Percentiles rank a stretch among this genome's conserved stretches.
Conservation (phyloP, 2,329 filamentous ascomycete genomes). For the Chrysoporthe cubensis region DNA sequence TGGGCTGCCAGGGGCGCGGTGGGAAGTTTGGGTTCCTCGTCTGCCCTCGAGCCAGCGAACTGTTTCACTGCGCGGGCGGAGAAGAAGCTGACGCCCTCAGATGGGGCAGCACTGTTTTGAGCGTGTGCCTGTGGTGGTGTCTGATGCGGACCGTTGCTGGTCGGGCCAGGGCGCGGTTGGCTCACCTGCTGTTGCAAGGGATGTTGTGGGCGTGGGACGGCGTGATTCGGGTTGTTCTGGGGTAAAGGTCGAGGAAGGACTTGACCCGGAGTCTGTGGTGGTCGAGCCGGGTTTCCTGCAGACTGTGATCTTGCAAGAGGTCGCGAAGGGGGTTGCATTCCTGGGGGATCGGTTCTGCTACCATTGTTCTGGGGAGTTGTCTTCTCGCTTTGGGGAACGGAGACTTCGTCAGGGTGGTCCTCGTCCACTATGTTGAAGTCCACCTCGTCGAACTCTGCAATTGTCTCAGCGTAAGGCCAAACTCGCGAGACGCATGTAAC, state of each 20-base stretch:
- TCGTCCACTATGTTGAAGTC: conserved; percentile 74
- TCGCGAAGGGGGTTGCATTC: conserved; percentile 46
- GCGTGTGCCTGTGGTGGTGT: conserved; percentile 29
- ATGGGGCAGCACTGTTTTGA: conserved; percentile 32
- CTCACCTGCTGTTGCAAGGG: conserved; percentile 29
- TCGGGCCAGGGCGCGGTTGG: conserved; percentile 32
- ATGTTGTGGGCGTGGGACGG: conserved; percentile 28
- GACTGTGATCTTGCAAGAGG: conserved; percentile 38
- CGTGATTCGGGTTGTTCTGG: conserved; percentile 27
- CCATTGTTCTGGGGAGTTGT: conserved; percentile 36
- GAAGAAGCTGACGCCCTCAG: conserved; percentile 65
- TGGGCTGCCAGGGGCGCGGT: conserved; percentile 51
- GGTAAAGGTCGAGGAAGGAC: conserved; percentile 23
- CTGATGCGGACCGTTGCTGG: conserved; percentile 34
- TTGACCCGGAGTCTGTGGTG: conserved; percentile 40
- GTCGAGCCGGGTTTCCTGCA: conserved; percentile 36
- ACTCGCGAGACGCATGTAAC: conserved; percentile 33
- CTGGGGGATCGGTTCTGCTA: conserved; percentile 33
- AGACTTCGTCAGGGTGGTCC: conserved; percentile 77
- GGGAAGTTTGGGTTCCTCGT: conserved; percentile 44
- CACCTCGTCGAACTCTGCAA: conserved; percentile 73
- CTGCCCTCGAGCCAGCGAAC: conserved; percentile 50
- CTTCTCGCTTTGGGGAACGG: conserved; percentile 50
- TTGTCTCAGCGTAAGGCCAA: conserved; percentile 35
- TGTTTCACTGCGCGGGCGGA: conserved; percentile 69